phyloP scores from a whole-genome alignment of 2,329 filamentous ascomycete species.

The Colletotrichum musae region DNA sequence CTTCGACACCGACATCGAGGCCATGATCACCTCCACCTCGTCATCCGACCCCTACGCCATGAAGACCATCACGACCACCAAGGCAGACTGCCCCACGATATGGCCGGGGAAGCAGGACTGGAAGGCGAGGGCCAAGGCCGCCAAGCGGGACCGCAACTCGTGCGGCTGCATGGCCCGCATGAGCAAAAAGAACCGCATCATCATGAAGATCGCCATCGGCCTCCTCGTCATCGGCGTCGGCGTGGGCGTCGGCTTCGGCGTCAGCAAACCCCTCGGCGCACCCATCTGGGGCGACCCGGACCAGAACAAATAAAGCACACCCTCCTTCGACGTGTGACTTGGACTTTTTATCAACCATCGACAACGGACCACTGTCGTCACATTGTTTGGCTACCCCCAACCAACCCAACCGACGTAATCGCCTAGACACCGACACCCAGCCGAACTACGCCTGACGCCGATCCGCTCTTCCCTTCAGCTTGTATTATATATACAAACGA shows the following conservation, averaged over 20 bases:
- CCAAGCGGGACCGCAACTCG: conserved; percentile 64
- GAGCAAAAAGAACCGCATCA: conserved; percentile 67
- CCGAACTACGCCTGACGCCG: conserved; percentile 8
- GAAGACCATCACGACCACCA: conserved; percentile 54
- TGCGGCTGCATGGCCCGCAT: conserved; percentile 69
- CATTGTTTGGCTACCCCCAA: background rate
- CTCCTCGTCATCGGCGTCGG: conserved; percentile 68
- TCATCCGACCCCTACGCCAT: conserved; percentile 49
- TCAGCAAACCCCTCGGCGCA: conserved; percentile 73
- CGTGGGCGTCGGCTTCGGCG: conserved; percentile 70
- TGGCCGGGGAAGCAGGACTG: conserved; percentile 74
- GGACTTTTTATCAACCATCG: background rate
- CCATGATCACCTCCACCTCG: conserved; percentile 59
- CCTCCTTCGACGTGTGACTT: background rate
- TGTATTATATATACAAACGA: conserved; percentile 38
- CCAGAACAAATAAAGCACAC: conserved; percentile 7
- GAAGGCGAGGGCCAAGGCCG: conserved; percentile 71
- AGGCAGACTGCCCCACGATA: conserved; percentile 64
- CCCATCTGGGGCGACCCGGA: conserved; percentile 64
- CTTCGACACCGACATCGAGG: conserved; percentile 72
- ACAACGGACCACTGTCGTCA: background rate
- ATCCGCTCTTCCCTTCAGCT: conserved; percentile 31
- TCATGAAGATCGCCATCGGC: conserved; percentile 67
- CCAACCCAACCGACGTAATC: conserved; percentile 20
- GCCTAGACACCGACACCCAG: conserved; percentile 2